These are phyloP conservation scores for Dryas octopetala DNA, from an alignment of 306 rosid genomes.

Conservation along the genomic window DNA sequence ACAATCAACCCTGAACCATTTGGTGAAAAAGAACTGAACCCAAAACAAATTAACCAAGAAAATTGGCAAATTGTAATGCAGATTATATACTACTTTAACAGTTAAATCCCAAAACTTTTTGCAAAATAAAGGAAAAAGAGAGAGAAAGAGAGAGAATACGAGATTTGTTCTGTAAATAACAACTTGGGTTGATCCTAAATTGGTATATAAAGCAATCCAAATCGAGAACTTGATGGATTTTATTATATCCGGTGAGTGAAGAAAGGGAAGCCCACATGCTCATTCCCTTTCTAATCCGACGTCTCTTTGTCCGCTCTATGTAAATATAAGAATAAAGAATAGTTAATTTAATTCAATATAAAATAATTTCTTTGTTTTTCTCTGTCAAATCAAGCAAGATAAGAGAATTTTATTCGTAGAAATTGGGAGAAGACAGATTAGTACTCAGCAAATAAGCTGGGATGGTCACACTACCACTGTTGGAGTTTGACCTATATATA, in stretches of 20 bases:
- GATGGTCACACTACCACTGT: not conserved
- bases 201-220: conserved; percentile 27
- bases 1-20: conserved; percentile 36
- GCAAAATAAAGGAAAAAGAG: conserved; percentile 30
- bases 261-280: conserved; percentile 51
- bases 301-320: conserved; percentile 47
- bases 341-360: not conserved
- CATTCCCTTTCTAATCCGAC: conserved; percentile 38
- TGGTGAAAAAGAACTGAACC: conserved; percentile 22
- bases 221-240: conserved; percentile 30
- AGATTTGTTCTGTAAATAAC: conserved; percentile 28
- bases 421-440: conserved; percentile 13
- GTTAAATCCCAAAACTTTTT: conserved; percentile 17
- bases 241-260: conserved; percentile 22
- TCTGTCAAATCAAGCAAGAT: conserved; percentile 11
- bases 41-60: conserved; percentile 8
- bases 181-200: conserved; percentile 39
- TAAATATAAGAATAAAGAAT: not conserved
- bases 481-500: conserved; percentile 2
- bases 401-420: not conserved
- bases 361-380: not conserved
- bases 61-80: conserved; percentile 18
- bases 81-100: conserved; percentile 22
- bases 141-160: conserved; percentile 17
- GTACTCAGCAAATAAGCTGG: not conserved